A percentile compares a stretch with the other conserved stretches of the same genome.
Evolutionary conservation across 768 basidiomycete genomes (phyloP).

Genomic region (Collybia nuda): DNA sequence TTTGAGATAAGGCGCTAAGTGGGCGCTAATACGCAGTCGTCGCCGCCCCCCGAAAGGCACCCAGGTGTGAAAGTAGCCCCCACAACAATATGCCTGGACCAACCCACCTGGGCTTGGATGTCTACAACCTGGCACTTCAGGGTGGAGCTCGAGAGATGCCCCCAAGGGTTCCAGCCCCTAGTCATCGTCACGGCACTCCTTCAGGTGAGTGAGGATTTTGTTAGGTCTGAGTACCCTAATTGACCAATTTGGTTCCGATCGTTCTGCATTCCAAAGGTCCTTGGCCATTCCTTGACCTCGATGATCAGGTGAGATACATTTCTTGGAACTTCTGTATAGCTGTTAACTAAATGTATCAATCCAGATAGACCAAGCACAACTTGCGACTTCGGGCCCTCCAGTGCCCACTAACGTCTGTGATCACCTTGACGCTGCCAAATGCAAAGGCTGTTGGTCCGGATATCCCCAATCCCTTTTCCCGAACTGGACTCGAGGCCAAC

Average conservation of each 20-base stretch:
- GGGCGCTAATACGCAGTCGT: too few relatives aligned
- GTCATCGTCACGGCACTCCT: constrained; percentile 39
- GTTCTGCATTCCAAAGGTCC: constrained; percentile 20
- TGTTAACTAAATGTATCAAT: not conserved
- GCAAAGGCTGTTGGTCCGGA: constrained; percentile 29
- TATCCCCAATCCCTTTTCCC: constrained; percentile 56
- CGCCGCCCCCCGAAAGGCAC: too few relatives aligned
- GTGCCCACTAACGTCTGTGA: constrained; percentile 17
- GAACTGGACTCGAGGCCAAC: constrained; percentile 54
- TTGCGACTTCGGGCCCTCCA: constrained; percentile 14
- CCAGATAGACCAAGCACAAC: constrained; percentile 26
- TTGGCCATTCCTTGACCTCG: constrained; percentile 37
- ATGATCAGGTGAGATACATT: constrained; percentile 20
- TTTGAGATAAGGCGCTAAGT: too few relatives aligned
- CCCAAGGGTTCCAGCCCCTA: constrained; percentile 26
- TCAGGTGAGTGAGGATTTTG: constrained; percentile 26
- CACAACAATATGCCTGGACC: too few relatives aligned
- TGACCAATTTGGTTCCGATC: not conserved
- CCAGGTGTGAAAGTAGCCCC: too few relatives aligned
- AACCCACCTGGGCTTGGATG: too few relatives aligned
- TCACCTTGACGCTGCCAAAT: constrained; percentile 17
- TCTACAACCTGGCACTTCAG: too few relatives aligned
- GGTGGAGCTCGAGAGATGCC: constrained; percentile 13
- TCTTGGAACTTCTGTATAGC: not conserved
- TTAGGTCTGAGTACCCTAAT: constrained; percentile 11